Conservation (phyloP, 441 rosid species). For the Rhodomyrtus psidioides region DNA sequence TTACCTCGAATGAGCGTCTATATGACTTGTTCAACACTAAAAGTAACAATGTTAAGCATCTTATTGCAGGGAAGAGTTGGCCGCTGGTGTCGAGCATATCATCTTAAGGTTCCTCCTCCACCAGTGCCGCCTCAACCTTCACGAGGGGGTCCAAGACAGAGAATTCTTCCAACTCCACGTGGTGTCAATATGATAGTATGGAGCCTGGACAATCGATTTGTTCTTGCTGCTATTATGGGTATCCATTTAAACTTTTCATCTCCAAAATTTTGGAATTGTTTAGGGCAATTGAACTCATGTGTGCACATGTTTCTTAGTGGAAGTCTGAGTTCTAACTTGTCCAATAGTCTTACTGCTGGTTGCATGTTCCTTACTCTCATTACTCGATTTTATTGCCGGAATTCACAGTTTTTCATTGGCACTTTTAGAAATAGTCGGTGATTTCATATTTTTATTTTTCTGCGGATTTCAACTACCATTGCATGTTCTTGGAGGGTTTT, state of each 20-base stretch:
- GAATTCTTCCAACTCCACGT: slow-evolving; percentile 96
- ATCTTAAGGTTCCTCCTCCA: slow-evolving; percentile 99
- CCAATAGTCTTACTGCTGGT: neutral
- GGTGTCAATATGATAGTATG: slow-evolving; percentile 98
- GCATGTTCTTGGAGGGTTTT: neutral
- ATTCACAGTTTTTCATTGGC: neutral
- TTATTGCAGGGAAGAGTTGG: slow-evolving; percentile 72
- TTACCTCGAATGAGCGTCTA: neutral
- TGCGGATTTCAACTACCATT: neutral
- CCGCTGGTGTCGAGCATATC: slow-evolving; percentile 86
- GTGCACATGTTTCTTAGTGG: neutral
- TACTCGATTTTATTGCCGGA: neutral
- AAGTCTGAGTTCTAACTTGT: neutral
- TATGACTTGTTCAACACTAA: neutral
- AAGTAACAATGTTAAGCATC: neutral
- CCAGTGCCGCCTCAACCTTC: slow-evolving; percentile 96
- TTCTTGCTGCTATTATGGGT: slow-evolving; percentile 99
- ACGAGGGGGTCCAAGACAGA: slow-evolving; percentile 98
- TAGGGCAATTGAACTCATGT: neutral
- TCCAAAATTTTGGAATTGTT: neutral
- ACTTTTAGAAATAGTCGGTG: neutral
- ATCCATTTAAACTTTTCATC: neutral
- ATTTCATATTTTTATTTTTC: neutral
- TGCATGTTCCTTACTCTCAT: neutral
- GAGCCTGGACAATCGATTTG: slow-evolving; percentile 99